These are phyloP conservation scores for Trichoderma koningii DNA, from an alignment of 2,329 filamentous ascomycete genomes.

Conservation along the genomic window DNA sequence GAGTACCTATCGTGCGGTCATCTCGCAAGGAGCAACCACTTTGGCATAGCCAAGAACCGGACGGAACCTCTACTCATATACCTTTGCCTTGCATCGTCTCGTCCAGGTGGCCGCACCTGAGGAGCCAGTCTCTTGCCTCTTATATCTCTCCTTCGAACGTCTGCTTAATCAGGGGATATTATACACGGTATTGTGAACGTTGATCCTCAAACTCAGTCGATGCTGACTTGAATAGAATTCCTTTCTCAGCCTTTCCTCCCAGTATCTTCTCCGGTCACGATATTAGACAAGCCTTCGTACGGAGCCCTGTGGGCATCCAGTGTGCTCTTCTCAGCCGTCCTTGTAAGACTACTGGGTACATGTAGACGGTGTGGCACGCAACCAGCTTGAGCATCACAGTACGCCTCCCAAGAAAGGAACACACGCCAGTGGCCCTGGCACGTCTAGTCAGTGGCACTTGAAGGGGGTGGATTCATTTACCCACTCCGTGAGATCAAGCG, in stretches of 20 bases:
- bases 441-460: background rate
- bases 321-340: background rate
- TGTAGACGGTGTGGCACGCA: conserved; percentile 9
- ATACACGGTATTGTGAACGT: background rate
- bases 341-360: conserved; percentile 2
- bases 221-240: background rate
- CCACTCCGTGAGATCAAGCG: background rate
- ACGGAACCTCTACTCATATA: background rate
- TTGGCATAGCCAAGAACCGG: background rate
- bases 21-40: background rate
- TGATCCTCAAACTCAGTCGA: background rate
- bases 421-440: background rate
- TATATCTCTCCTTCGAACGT: background rate
- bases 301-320: background rate
- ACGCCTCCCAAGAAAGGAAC: background rate
- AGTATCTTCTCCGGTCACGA: background rate
- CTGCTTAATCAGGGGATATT: background rate
- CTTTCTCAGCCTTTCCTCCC: background rate
- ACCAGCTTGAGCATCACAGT: background rate
- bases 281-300: background rate
- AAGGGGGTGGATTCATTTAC: conserved; percentile 7
- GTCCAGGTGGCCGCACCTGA: background rate
- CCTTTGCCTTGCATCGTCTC: background rate
- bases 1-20: background rate
- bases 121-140: background rate